phyloP scores from a whole-genome alignment of 257 asterid genomes.

The Solanum gandarillasii region DNA sequence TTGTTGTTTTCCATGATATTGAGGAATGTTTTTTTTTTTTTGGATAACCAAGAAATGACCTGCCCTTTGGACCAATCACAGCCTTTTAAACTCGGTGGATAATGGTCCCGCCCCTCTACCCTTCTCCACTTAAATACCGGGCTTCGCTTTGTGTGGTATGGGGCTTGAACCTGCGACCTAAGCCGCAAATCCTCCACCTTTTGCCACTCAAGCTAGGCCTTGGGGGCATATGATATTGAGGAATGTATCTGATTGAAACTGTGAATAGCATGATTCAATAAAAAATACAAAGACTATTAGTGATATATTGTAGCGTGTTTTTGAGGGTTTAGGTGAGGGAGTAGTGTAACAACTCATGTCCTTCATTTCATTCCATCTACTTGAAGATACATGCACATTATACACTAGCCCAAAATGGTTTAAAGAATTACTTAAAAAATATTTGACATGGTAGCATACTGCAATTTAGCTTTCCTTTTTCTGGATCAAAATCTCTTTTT shows the following conservation, averaged over 20 bases:
- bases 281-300: background rate
- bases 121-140: too few relatives aligned
- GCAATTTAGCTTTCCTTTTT: background rate
- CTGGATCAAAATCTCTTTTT: background rate
- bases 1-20: background rate
- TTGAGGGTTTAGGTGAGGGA: background rate
- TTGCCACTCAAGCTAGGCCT: too few relatives aligned
- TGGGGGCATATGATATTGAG: background rate
- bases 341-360: background rate
- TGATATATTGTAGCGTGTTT: background rate
- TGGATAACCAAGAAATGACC: too few relatives aligned
- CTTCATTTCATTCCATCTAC: background rate
- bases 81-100: too few relatives aligned
- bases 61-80: too few relatives aligned
- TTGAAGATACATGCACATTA: background rate
- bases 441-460: background rate
- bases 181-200: too few relatives aligned
- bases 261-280: background rate
- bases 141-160: too few relatives aligned
- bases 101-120: too few relatives aligned
- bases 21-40: background rate
- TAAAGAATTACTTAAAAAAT: background rate
- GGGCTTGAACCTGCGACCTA: too few relatives aligned
- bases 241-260: background rate
- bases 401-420: background rate